Evolutionary conservation across 768 basidiomycete species (phyloP).

Genomic region (Boletellus ananas): DNA sequence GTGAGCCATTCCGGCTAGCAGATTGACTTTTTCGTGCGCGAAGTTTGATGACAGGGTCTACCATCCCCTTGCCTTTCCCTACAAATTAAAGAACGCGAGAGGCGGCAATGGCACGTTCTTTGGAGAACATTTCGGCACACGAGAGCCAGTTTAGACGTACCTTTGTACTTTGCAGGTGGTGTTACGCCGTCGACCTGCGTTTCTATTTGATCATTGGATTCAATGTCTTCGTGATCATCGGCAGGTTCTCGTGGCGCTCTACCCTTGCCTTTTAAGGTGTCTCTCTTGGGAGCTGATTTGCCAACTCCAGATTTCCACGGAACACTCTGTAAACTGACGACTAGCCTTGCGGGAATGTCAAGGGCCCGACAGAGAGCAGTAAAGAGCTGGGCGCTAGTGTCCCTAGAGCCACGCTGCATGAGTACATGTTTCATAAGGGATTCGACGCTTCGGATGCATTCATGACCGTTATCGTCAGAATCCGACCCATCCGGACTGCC

Average conservation of each 20-base stretch:
- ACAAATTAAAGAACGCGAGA: constrained; percentile 20
- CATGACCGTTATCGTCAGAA: constrained; percentile 46
- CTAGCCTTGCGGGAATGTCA: constrained; percentile 80
- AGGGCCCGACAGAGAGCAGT: constrained; percentile 85
- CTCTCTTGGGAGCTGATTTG: constrained; percentile 41
- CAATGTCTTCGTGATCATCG: constrained; percentile 21
- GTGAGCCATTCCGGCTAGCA: constrained; percentile 36
- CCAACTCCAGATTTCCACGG: constrained; percentile 78
- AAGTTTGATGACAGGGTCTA: constrained; percentile 52
- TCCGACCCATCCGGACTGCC: constrained; percentile 38
- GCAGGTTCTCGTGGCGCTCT: constrained; percentile 23
- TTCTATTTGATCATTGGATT: constrained; percentile 36
- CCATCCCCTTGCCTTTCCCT: constrained; percentile 58
- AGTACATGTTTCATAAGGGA: constrained; percentile 93
- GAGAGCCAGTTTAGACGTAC: constrained; percentile 19
- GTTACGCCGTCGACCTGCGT: constrained; percentile 37
- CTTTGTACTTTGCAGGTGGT: constrained; percentile 33
- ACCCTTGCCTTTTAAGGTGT: constrained; percentile 37
- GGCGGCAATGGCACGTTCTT: constrained; percentile 1
- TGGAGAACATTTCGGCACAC: neutral
- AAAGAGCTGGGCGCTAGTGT: constrained; percentile 87
- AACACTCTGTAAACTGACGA: constrained; percentile 87
- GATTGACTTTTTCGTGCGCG: constrained; percentile 54
- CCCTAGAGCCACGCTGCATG: constrained; percentile 74
- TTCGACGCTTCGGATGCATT: constrained; percentile 70